Conservation (phyloP, 768 basidiomycete genomes). For the Mycena rebaudengoi region DNA sequence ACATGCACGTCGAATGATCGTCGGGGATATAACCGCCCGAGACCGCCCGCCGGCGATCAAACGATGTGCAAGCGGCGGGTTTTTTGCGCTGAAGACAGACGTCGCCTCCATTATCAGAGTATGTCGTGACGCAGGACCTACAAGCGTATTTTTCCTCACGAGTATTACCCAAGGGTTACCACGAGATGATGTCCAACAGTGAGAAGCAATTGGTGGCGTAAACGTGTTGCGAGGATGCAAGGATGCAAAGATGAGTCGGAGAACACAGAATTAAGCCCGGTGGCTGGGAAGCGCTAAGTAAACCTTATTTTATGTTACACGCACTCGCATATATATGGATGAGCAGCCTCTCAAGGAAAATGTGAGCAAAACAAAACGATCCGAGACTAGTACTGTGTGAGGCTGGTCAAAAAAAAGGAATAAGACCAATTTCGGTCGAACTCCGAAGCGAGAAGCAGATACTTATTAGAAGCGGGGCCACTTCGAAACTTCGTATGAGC, state of each 20-base stretch:
- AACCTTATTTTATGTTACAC: background rate
- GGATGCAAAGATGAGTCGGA: background rate
- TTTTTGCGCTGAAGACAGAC: too few species aligned
- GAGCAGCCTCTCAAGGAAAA: background rate
- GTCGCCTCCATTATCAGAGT: too few species aligned
- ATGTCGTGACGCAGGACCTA: too few species aligned
- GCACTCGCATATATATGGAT: background rate
- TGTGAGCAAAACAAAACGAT: slow-evolving; percentile 12
- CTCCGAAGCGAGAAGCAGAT: background rate
- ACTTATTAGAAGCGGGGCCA: too few species aligned
- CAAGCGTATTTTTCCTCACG: background rate
- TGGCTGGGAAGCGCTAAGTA: background rate
- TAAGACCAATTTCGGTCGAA: background rate
- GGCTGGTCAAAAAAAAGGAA: too few species aligned
- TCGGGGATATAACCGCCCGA: background rate
- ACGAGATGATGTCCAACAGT: slow-evolving; percentile 17
- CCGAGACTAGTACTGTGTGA: too few species aligned
- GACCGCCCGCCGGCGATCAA: too few species aligned
- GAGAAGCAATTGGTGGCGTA: slow-evolving; percentile 21
- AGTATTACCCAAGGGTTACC: background rate
- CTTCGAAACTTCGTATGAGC: too few species aligned
- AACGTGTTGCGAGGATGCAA: slow-evolving; percentile 2
- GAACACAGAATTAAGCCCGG: too few species aligned
- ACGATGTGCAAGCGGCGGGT: too few species aligned
- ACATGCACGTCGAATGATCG: background rate